Conservation (phyloP, 2,329 filamentous ascomycete species). For the Fusarium napiforme region DNA sequence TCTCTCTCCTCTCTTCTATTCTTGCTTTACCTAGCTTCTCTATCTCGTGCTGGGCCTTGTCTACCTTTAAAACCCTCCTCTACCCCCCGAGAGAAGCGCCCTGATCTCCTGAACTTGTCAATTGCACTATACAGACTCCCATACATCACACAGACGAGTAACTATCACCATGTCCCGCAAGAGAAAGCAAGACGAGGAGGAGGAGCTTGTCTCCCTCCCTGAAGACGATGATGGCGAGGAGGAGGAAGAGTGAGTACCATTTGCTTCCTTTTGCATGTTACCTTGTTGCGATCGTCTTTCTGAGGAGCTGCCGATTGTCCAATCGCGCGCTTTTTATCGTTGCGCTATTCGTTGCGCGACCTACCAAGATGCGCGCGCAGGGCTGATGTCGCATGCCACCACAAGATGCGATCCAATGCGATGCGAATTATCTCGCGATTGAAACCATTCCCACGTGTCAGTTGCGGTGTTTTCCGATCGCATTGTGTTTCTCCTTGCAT, state of each 20-base stretch:
- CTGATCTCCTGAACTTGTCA: constrained; percentile 11
- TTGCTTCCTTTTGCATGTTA: neutral
- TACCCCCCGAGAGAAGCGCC: constrained; percentile 23
- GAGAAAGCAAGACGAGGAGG: constrained; percentile 65
- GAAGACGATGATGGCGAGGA: constrained; percentile 63
- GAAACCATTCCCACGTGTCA: neutral
- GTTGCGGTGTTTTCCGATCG: neutral
- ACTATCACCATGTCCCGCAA: constrained; percentile 60
- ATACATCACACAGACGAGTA: constrained; percentile 11
- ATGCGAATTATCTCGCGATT: constrained; percentile 2
- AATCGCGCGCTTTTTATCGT: constrained; percentile 27
- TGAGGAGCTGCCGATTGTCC: constrained; percentile 1
- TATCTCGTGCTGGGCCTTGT: constrained; percentile 31
- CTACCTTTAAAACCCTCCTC: constrained; percentile 30
- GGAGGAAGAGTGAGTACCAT: constrained; percentile 63
- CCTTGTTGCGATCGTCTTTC: constrained; percentile 12
- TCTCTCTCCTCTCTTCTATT: constrained; percentile 30
- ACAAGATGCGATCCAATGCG: constrained; percentile 7
- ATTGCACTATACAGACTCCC: constrained; percentile 14
- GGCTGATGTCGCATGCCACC: constrained; percentile 35
- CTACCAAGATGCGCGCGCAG: constrained; percentile 30
- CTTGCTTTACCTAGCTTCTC: constrained; percentile 23
- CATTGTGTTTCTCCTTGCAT: neutral
- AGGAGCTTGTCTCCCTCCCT: constrained; percentile 65
- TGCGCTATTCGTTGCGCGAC: constrained; percentile 28